These are phyloP conservation scores for Boletellus ananas DNA, from an alignment of 768 basidiomycete species.

Conservation along the genomic window DNA sequence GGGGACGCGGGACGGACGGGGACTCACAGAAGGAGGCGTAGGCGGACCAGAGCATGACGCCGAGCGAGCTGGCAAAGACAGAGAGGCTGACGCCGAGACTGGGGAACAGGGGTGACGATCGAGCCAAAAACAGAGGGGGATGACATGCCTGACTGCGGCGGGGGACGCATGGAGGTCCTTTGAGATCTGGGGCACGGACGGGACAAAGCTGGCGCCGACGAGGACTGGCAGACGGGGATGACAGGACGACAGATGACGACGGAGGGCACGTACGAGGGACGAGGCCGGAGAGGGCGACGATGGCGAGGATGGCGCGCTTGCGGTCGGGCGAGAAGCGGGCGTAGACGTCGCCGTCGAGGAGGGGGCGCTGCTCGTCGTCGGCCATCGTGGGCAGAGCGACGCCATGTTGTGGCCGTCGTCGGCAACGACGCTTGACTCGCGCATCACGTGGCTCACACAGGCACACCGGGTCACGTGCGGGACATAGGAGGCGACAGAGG, in stretches of 20 bases:
- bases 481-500: too few species aligned
- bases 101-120: neutral
- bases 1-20: neutral
- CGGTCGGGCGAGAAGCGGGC: conserved; percentile 49
- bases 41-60: conserved; percentile 50
- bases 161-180: conserved; percentile 57
- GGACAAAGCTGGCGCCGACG: conserved; percentile 65
- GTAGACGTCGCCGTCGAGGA: conserved; percentile 39
- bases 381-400: neutral
- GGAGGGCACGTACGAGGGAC: conserved; percentile 50
- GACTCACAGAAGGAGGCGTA: conserved; percentile 48
- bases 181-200: conserved; percentile 71
- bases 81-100: conserved; percentile 53
- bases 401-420: too few species aligned
- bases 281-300: conserved; percentile 60
- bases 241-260: neutral
- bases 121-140: neutral
- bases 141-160: conserved; percentile 49
- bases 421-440: too few species aligned
- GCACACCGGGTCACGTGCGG: too few species aligned
- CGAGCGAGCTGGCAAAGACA: conserved; percentile 41
- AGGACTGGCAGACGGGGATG: conserved; percentile 45
- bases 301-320: conserved; percentile 52
- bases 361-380: conserved; percentile 28
- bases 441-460: too few species aligned